phyloP scores from a whole-genome alignment of 306 rosid species.

The Gastrolobium bilobum region DNA sequence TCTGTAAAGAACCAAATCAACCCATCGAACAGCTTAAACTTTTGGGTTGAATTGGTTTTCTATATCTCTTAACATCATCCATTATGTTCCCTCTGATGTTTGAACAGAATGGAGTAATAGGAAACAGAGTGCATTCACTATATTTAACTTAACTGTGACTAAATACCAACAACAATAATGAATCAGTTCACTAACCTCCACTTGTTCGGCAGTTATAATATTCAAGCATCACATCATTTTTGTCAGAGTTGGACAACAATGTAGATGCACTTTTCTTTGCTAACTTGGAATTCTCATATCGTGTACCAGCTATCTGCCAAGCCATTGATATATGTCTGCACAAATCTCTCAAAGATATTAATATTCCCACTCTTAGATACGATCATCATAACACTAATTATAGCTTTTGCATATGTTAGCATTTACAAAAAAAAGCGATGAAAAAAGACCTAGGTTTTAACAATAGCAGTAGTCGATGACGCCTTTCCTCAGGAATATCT shows the following conservation, averaged over 20 bases:
- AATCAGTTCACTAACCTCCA: conserved; percentile 68
- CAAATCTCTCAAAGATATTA: conserved; percentile 51
- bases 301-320: conserved; percentile 88
- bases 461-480: conserved; percentile 70
- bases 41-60: too few relatives aligned
- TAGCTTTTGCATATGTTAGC: conserved; percentile 16
- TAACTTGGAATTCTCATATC: conserved; percentile 79
- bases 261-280: conserved; percentile 66
- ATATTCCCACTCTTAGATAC: conserved; percentile 31
- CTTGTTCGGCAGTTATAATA: conserved; percentile 73
- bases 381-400: conserved; percentile 9
- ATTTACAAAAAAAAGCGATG: conserved; percentile 5
- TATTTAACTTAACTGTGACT: conserved; percentile 32
- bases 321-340: conserved; percentile 81
- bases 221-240: conserved; percentile 60
- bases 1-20: too few relatives aligned
- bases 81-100: neutral
- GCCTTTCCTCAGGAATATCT: conserved; percentile 86
- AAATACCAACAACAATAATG: conserved; percentile 37
- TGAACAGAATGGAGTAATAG: conserved; percentile 11
- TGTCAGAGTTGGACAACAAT: conserved; percentile 52
- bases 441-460: conserved; percentile 71
- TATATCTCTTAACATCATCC: neutral
- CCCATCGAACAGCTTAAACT: too few relatives aligned
- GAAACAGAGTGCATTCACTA: conserved; percentile 26